Conservation (phyloP, 139 green algal genomes). For the Pedinophyceae sp. region DNA sequence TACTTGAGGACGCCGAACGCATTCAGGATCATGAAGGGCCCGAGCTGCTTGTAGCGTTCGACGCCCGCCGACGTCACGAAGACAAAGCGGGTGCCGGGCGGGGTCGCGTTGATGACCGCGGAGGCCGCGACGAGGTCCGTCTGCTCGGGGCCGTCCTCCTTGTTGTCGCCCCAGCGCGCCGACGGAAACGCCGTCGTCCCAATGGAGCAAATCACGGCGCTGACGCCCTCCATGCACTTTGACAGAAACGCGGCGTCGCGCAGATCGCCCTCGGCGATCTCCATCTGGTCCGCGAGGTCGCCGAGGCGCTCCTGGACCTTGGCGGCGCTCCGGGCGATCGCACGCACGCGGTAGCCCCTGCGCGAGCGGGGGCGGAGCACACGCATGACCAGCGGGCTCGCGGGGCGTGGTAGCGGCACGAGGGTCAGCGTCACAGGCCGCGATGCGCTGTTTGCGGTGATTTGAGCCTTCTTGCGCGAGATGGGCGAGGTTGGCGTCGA, state of each 20-base stretch:
- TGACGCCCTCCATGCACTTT: constrained; percentile 29
- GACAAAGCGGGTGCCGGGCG: constrained; percentile 59
- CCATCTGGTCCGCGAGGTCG: not conserved
- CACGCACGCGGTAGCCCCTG: not conserved
- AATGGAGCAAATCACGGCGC: constrained; percentile 46
- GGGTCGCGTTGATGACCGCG: constrained; percentile 9
- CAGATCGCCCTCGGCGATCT: constrained; percentile 30
- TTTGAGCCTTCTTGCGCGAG: too few relatives aligned
- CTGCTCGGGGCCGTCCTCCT: constrained; percentile 53
- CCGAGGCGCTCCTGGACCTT: not conserved
- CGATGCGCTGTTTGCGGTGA: too few relatives aligned
- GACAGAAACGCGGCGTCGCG: constrained; percentile 14
- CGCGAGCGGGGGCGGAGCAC: not conserved
- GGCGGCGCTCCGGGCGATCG: not conserved
- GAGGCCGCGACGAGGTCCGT: constrained; percentile 59
- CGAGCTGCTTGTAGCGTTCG: constrained; percentile 37
- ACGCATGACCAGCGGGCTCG: not conserved
- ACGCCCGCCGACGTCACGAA: constrained; percentile 75
- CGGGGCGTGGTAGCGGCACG: too few relatives aligned
- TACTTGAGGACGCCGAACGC: constrained; percentile 87
- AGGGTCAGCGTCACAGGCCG: too few relatives aligned
- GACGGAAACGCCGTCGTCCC: constrained; percentile 83
- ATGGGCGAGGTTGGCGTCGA: too few relatives aligned
- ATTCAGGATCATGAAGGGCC: constrained; percentile 75
- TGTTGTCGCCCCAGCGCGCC: constrained; percentile 22